Evolutionary conservation across 176 grass and related monocot species (phyloP), one percentile per base, ranked within the genome.

Genomic region (Paspalum vaginatum): DNA sequence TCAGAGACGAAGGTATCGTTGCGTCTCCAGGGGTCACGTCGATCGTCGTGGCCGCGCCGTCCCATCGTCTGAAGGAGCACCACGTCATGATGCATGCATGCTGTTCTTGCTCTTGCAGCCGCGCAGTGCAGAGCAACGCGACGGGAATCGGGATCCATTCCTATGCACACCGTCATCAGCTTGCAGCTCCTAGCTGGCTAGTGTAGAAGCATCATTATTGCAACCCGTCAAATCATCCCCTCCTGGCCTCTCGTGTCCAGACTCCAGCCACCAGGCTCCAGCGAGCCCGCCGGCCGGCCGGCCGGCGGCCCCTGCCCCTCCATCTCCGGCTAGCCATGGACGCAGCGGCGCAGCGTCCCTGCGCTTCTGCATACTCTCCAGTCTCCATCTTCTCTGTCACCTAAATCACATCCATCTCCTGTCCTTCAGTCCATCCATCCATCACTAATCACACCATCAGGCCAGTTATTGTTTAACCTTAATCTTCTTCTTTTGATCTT

Each of bases 151-250:
- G n/a, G 21, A 74, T 68, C 47, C 27, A 37, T 66, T 9, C 45
- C 46, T 64, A 18, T 5, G 49, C 42, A 38, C 61, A 39, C 61
- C 61, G n/a, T 21, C 12, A 41, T 4, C 17, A 40, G 9, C 22
- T 44, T 4, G 26, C 37, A n/a, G 24, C 12, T 37, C 13, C 14
- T 62, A 1, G 4, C 61, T 63, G 6, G 21, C 22, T 17, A 18
- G 10, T 5, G 56, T 5, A 10, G 45, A 16, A 68, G 32, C 49
- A 72, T 7, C 68, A 91, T 84, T 77, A 88, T 78, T 84, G 72
- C 54, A 84, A 76, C 66, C 80, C 70, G 80, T 93, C 88, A 87
- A 79, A 79, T 93, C 83, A 67, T 11, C 54, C 39, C 16, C 63
- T n/a, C n/a, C 25, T 11, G 12, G 9, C 16, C 70, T 3, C 11